Evolutionary conservation across 352 stramenopile genomes (phyloP), one percentile per base, ranked within the genome.

Genomic region (Phytophthora colocasiae): DNA sequence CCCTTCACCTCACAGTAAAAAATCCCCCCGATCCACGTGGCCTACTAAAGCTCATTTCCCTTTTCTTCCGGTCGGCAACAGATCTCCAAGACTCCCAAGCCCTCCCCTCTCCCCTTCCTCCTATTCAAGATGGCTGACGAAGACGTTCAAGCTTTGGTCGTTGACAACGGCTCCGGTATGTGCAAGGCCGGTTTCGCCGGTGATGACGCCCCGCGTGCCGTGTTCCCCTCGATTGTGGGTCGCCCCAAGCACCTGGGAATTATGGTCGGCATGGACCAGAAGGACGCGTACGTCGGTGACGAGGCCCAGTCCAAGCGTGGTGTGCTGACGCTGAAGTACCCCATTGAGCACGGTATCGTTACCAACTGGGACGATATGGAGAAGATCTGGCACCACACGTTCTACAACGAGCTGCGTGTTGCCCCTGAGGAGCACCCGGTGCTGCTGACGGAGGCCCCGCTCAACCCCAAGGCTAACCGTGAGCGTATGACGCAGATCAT

Each of bases 321-420:
- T 67, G 91, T 98, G 29, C 69, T 98, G 22, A 98, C 89, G 41
- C 77, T 98, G 63, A 92, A 98, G 73, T 99, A 99, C 80, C 97
- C 97, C 8, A 99, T 99, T 57, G 97, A 99, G 80, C 97, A 99
- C 84, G 98, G 97, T 54, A 99, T 99, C 69, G 97, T 99, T 31
- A 99, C 96, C 55, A 99, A 99, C 88, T 99, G 98, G 98, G 97
- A 99, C 80, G 96, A 99, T 80, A 99, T 99, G 97, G 97, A 99
- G 80, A 99, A 99, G 90, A 99, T 99, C 68, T 99, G 98, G 98
- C 87, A 99, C 80, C 97, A 99, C 89, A 99, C 97, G 58, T 99
- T 99, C 85, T 99, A 99, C 92, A 99, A 99, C 80, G 94, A 98
- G 76, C 80, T 98, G 43, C 89, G 92, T 63, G 93, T 98, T 7